These are phyloP conservation scores for Trichocladium antarcticum DNA, from an alignment of 495 filamentous ascomycete species.

Conservation along the genomic window DNA sequence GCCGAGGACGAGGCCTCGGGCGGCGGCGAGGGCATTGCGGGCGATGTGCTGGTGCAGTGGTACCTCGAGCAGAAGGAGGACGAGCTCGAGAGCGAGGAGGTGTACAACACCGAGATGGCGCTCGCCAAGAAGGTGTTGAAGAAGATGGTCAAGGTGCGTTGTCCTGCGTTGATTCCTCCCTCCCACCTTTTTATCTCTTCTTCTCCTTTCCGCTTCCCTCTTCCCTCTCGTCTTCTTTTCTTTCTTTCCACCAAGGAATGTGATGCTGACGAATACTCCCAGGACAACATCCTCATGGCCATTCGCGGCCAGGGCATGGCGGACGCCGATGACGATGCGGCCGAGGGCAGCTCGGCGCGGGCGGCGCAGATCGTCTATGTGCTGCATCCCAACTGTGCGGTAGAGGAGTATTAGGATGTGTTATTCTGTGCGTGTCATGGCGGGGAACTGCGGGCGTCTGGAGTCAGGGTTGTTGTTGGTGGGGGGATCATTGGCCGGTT, in stretches of 20 bases:
- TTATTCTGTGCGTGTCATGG: not conserved
- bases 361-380: slow-evolving; percentile 65
- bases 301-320: slow-evolving; percentile 76
- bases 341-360: slow-evolving; percentile 31
- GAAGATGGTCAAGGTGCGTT: slow-evolving; percentile 87
- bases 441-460: not conserved
- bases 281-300: slow-evolving; percentile 90
- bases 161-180: no score
- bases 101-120: slow-evolving; percentile 61
- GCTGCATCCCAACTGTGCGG: slow-evolving; percentile 84
- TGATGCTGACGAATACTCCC: slow-evolving; percentile 12
- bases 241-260: no score
- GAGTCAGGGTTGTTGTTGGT: not conserved
- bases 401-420: slow-evolving; percentile 42
- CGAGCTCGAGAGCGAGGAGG: slow-evolving; percentile 69
- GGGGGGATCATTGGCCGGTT: no score
- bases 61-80: slow-evolving; percentile 90
- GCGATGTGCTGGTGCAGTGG: slow-evolving; percentile 77
- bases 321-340: slow-evolving; percentile 42
- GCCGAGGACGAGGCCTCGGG: slow-evolving; percentile 59
- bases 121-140: slow-evolving; percentile 82
- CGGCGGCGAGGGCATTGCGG: slow-evolving; percentile 77
- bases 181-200: no score
- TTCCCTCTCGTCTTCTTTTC: no score
- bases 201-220: no score